Conservation (phyloP, 2,329 filamentous ascomycete species). For the Grosmannia serpens region DNA sequence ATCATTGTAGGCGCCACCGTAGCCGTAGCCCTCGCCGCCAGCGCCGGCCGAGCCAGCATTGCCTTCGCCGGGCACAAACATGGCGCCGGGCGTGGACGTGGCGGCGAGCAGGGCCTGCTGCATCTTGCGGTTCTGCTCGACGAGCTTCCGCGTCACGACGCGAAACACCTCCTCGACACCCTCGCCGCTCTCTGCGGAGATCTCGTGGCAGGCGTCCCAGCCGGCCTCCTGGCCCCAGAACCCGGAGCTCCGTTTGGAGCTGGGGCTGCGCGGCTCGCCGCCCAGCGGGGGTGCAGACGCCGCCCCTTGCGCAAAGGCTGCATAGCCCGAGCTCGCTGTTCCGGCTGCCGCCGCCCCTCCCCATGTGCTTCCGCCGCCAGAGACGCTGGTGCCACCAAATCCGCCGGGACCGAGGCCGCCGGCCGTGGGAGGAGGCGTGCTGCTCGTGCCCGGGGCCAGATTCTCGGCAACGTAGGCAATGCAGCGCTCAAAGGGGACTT, state of each 20-base stretch:
- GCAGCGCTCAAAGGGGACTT: conserved; percentile 88
- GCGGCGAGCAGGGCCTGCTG: conserved; percentile 47
- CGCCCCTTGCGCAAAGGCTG: conserved; percentile 2
- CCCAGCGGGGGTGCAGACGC: conserved; percentile 7
- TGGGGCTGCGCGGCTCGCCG: conserved; percentile 45
- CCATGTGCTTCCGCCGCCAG: neutral
- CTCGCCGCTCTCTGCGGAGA: conserved; percentile 86
- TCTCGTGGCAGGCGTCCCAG: conserved; percentile 96
- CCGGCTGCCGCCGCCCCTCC: neutral
- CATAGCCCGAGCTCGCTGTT: neutral
- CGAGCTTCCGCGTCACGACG: conserved; percentile 49
- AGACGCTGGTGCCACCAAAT: neutral
- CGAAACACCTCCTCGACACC: conserved; percentile 95
- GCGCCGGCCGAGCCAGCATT: conserved; percentile 4
- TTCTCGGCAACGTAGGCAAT: conserved; percentile 94
- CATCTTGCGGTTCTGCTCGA: conserved; percentile 53
- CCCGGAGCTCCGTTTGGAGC: conserved; percentile 56
- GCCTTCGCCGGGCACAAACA: conserved; percentile 7
- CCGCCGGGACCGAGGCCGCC: conserved; percentile 10
- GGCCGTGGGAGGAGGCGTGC: conserved; percentile 55
- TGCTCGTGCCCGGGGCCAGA: conserved; percentile 58
- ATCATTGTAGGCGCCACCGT: conserved; percentile 36
- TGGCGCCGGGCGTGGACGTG: conserved; percentile 35
- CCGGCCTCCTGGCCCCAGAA: conserved; percentile 90
- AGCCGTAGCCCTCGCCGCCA: conserved; percentile 1